Base-by-base conservation (phyloP, 202 grass and related monocot genomes). In the Dendrocalamus latiflorus region DNA sequence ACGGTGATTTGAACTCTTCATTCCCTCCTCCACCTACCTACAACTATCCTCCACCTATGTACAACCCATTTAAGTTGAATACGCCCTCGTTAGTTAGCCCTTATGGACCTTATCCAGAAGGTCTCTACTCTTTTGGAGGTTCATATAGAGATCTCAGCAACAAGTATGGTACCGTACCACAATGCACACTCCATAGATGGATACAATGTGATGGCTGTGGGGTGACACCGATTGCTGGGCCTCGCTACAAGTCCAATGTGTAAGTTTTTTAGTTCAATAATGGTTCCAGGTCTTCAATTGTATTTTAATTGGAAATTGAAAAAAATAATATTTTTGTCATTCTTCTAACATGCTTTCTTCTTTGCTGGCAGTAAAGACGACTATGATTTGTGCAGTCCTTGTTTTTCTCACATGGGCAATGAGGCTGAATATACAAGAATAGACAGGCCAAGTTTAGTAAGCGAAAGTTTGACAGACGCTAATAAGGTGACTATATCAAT, bases 171-270 rank as follows among this genome's bases (percentile, higher is more conserved):
- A 86, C 63, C 22, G 70, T 75, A 17, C 47, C 65, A n/a, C 57
- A 65, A 13, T 5, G 0, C 0, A 45, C 79, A 43, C 61, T 79
- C 51, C 95, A 98, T 84, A 87, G 10, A 74, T 87, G 93, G 77
- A 75, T 98, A 18, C 63, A 42, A 24, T 98, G 95, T 76, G 89
- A 98, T 90, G 85, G 74, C 60, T 98, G 95, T 75, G 87, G 91
- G 54, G 50, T 86, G 69, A 68, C 86, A 10, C 95, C 91, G 3
- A 98, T 98, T 64, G 26, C 85, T 26, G 95, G 95, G 14, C 51
- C 91, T 83, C 89, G 93, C 33, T 93, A 88, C 80, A 98, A 89
- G 83, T 98, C 93, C 49, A 89, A 69, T 75, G 83, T 91, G 95
- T 98, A 85, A 93, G 89, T 70, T 84, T 58, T 74, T 80, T 5